phyloP scores from a whole-genome alignment of 2,329 filamentous ascomycete genomes.

The Colletotrichum karsti region DNA sequence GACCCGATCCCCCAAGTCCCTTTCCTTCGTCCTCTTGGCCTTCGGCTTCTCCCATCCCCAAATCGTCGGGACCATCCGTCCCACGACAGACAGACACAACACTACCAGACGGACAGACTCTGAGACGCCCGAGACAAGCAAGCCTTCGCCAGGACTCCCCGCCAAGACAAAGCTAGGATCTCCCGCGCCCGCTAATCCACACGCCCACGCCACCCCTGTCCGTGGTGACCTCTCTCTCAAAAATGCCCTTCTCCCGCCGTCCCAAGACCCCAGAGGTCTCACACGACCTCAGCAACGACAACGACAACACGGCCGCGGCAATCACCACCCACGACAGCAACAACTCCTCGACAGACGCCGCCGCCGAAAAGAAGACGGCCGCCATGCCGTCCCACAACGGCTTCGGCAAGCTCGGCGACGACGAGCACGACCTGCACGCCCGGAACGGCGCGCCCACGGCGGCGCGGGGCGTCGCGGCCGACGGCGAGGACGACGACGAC shows the following conservation, averaged over 20 bases:
- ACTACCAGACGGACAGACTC: neutral
- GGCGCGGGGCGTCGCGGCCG: neutral
- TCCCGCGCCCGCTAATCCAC: constrained; percentile 8
- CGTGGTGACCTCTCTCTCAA: neutral
- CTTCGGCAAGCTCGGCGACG: constrained; percentile 33
- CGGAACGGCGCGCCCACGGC: neutral
- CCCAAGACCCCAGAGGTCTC: neutral
- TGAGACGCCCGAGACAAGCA: neutral
- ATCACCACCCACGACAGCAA: neutral
- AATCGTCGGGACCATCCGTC: neutral
- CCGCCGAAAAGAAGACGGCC: neutral
- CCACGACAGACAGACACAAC: neutral
- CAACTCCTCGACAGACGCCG: neutral
- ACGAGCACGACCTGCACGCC: constrained; percentile 23
- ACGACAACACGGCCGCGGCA: neutral
- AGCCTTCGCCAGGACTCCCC: neutral
- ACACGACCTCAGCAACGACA: neutral
- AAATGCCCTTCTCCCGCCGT: constrained; percentile 19
- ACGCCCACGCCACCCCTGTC: neutral
- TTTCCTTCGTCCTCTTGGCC: neutral
- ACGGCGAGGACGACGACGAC: constrained; percentile 31
- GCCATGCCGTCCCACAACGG: constrained; percentile 12
- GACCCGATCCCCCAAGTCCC: neutral
- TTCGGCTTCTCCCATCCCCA: neutral
- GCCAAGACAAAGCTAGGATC: constrained; percentile 7